Conservation (phyloP, 176 grass and related monocot genomes). For the Metroxylon sagu region DNA sequence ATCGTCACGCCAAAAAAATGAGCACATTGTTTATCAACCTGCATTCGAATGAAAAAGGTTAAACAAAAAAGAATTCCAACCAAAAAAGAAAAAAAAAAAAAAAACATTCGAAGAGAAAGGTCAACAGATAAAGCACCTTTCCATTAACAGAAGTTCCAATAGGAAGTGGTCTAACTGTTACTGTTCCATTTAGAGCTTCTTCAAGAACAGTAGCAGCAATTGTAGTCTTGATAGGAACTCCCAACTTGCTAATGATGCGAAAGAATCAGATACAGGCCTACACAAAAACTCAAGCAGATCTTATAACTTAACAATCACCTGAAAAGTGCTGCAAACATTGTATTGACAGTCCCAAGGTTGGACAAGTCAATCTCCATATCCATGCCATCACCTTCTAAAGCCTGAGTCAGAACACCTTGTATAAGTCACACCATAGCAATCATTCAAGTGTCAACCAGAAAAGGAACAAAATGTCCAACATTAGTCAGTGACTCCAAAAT, state of each 20-base stretch:
- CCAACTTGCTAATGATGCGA: constrained; percentile 69
- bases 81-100: constrained; percentile 7
- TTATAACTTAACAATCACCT: constrained; percentile 46
- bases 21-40: constrained; percentile 98
- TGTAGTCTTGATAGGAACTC: constrained; percentile 98
- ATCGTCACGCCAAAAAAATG: constrained; percentile 99
- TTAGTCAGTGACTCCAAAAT: no score
- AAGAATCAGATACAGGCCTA: constrained; percentile 5
- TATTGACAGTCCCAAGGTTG: constrained; percentile 97
- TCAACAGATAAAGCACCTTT: constrained; percentile 48
- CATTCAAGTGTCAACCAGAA: background rate
- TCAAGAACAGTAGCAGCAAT: constrained; percentile 82
- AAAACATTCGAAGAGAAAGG: constrained; percentile 12
- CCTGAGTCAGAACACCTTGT: constrained; percentile 30
- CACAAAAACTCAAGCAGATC: constrained; percentile 10
- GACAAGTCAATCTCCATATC: constrained; percentile 99
- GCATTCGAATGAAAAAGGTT: constrained; percentile 8
- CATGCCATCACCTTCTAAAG: constrained; percentile 91
- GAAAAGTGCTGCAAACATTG: constrained; percentile 99
- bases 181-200: constrained; percentile 92
- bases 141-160: constrained; percentile 69
- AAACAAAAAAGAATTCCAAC: constrained; percentile 3
- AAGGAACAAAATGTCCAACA: background rate
- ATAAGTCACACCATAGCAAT: background rate
- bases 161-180: constrained; percentile 86